These are phyloP conservation scores for Alternaria sp. DNA, from an alignment of 2,329 filamentous ascomycete genomes.

Conservation along the genomic window DNA sequence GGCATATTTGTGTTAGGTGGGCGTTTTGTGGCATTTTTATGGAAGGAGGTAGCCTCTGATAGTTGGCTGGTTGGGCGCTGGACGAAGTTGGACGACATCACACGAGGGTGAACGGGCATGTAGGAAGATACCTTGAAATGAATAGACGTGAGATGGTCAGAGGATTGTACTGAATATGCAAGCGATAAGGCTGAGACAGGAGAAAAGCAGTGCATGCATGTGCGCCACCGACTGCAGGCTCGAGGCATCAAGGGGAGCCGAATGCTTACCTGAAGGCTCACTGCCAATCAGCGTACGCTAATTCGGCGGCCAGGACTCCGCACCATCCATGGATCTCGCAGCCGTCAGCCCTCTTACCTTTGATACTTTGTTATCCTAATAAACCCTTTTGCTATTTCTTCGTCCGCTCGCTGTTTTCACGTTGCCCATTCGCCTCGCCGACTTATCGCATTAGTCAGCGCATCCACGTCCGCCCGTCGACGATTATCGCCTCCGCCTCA, in stretches of 20 bases:
- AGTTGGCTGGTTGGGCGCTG: not conserved
- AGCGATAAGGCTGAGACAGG: slow-evolving; percentile 6
- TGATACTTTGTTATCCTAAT: slow-evolving; percentile 5
- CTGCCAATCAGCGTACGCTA: slow-evolving; percentile 5
- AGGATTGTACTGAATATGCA: not conserved
- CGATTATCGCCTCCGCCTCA: not conserved
- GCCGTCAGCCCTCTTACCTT: slow-evolving; percentile 2
- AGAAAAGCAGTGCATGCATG: slow-evolving; percentile 2
- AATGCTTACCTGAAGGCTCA: not conserved
- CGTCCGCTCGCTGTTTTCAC: slow-evolving; percentile 4
- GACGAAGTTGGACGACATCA: not conserved
- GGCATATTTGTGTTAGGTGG: slow-evolving; percentile 6
- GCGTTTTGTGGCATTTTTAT: slow-evolving; percentile 9
- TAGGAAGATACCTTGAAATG: not conserved
- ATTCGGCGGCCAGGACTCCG: slow-evolving; percentile 13
- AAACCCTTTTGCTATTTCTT: slow-evolving; percentile 8
- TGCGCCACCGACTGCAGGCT: slow-evolving; percentile 5
- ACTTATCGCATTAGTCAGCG: not conserved
- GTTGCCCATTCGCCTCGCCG: not conserved
- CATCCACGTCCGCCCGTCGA: not conserved
- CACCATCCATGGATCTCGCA: not conserved
- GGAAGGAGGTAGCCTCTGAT: not conserved
- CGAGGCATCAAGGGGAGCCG: not conserved
- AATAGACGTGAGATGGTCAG: not conserved
- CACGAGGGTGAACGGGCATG: not conserved